Evolutionary conservation across 345 rosid species (phyloP).

Genomic region (Hirschfeldia incana): DNA sequence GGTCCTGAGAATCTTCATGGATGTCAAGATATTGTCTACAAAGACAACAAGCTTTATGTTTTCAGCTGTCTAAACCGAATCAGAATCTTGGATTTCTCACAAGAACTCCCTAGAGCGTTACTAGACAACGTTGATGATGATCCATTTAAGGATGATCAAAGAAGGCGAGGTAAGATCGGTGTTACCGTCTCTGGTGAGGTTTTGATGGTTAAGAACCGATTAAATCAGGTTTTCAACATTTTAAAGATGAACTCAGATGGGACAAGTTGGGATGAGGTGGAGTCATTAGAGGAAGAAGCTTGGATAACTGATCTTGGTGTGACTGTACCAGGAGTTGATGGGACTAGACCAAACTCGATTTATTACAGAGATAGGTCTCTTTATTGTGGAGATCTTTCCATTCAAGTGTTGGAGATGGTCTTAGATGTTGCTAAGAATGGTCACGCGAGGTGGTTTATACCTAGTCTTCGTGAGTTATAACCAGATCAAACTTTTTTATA

Average conservation of each 20-base stretch:
- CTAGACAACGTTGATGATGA: background rate
- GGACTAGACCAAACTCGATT: constrained; percentile 11
- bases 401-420: background rate
- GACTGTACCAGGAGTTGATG: background rate
- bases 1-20: constrained; percentile 1
- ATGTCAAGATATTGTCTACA: background rate
- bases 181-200: background rate
- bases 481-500: background rate
- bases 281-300: background rate
- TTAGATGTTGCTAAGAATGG: background rate
- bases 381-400: background rate
- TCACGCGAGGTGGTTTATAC: constrained; percentile 6
- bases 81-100: background rate
- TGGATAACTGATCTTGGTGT: background rate
- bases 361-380: background rate
- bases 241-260: background rate
- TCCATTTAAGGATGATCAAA: background rate
- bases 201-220: background rate
- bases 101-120: constrained; percentile 11
- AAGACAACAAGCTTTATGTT: constrained; percentile 1
- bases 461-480: background rate
- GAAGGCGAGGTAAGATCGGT: background rate
- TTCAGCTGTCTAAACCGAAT: background rate
- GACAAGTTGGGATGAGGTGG: background rate
- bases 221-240: background rate